Base-by-base conservation (phyloP, 2,329 filamentous ascomycete genomes). In the Mariannaea sp. region DNA sequence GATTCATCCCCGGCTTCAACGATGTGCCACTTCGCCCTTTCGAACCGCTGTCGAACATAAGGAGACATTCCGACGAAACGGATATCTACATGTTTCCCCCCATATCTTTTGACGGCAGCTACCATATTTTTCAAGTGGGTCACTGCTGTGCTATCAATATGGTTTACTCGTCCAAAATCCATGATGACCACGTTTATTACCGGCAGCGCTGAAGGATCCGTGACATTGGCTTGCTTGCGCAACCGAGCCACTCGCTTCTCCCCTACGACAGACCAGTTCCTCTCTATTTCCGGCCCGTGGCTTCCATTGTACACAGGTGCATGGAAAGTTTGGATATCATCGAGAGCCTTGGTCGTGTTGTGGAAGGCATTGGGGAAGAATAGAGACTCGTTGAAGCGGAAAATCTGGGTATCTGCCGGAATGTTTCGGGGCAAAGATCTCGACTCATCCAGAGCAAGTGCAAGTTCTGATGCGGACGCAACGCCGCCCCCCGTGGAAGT, bases 321-420 rank as follows among this genome's bases (percentile, higher is more conserved):
- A 55, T 78, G 75, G 55, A 73, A 71, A 0, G 75, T 79, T n/a
- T 68, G 67, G 30, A 84, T 65, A 1, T 72, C 70, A 56, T 84
- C 80, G 13, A 83, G 68, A 14, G 81, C 75, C 7, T 72, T 68
- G 2, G 68, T 73, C 41, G 81, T 82, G 54, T 78, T 68, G 33
- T 77, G 71, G 50, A 82, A 80, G 2, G 83, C 82, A 62, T 87
- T 86, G 56, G 78, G 80, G 71, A 86, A 87, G 68, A 86, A 80
- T 29, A 86, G 70, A 1, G 80, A 77, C 51, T 84, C 80, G 29
- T 75, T 77, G 67, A 85, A 83, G 4, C 74, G 73, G 64, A 86
- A 81, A 29, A 86, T 70, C 24, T 80, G 80, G 1, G 77, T 76
- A 59, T 85, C 82, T 2, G 74, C 68, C 1, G 72, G 77, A 19